phyloP scores from a whole-genome alignment of 306 rosid species.

The Herpetospermum pedunculosum region DNA sequence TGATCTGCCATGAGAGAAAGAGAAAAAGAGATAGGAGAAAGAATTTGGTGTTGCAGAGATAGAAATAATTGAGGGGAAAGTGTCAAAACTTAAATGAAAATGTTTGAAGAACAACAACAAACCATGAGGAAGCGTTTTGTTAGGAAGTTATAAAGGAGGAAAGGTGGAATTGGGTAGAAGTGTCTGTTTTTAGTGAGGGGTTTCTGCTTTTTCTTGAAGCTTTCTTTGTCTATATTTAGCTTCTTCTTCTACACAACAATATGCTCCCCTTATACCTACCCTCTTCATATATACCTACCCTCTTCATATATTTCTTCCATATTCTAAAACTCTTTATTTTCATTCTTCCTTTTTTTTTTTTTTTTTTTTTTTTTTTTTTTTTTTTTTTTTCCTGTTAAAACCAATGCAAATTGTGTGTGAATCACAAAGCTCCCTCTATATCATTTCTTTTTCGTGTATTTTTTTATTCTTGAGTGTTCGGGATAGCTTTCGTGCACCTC shows the following conservation, averaged over 20 bases:
- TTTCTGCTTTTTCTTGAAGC: neutral
- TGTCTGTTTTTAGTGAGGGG: neutral
- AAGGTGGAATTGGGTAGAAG: neutral
- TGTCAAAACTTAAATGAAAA: neutral
- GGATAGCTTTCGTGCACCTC: no score
- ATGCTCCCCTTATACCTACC: neutral
- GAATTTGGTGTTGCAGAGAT: neutral
- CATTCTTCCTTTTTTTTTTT: no score
- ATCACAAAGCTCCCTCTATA: no score
- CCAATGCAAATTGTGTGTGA: neutral
- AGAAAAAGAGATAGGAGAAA: neutral
- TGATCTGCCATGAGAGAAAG: constrained; percentile 40
- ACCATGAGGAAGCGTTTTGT: neutral
- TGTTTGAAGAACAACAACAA: neutral
- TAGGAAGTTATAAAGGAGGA: neutral
- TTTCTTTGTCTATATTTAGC: constrained; percentile 1
- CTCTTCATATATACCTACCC: no score
- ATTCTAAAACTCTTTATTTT: neutral
- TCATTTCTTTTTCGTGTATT: no score
- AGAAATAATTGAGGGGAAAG: neutral
- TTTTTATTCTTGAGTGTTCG: no score
- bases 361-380: no score
- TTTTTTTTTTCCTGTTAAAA: no score
- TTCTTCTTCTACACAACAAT: neutral
- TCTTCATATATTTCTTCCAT: neutral